phyloP scores from a whole-genome alignment of 441 rosid genomes.

The Caryocar brasiliense region DNA sequence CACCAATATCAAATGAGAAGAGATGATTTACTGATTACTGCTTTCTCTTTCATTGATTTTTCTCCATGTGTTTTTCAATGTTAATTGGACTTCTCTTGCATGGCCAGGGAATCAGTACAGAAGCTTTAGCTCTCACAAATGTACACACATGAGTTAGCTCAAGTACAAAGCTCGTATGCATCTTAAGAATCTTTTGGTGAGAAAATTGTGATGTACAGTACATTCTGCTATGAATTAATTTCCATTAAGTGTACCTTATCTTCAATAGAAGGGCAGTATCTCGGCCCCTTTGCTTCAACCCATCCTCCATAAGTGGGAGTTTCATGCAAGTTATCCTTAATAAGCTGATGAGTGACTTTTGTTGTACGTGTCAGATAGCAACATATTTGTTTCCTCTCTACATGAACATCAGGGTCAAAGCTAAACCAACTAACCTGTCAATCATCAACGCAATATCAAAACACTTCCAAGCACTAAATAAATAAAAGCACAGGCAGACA shows the following conservation, averaged over 20 bases:
- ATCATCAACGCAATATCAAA: conserved; percentile 14
- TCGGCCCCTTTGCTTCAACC: conserved; percentile 98
- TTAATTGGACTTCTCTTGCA: too few relatives aligned
- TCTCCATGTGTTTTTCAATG: too few relatives aligned
- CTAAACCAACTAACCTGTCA: conserved; percentile 93
- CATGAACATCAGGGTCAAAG: conserved; percentile 79
- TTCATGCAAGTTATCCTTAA: conserved; percentile 85
- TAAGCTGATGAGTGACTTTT: conserved; percentile 73
- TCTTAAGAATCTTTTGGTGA: too few relatives aligned
- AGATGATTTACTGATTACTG: too few relatives aligned
- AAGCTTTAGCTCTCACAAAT: too few relatives aligned
- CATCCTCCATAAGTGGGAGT: conserved; percentile 99
- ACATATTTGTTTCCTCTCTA: conserved; percentile 90
- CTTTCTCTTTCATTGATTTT: too few relatives aligned
- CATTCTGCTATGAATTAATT: background rate
- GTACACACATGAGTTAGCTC: too few relatives aligned
- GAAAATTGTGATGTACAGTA: too few relatives aligned
- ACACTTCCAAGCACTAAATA: conserved; percentile 3
- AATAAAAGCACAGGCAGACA: background rate
- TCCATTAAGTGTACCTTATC: conserved; percentile 53
- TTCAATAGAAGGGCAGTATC: conserved; percentile 98
- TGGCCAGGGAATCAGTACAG: too few relatives aligned
- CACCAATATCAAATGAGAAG: too few relatives aligned
- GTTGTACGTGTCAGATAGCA: conserved; percentile 94
- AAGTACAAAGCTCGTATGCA: too few relatives aligned